Percentiles rank a stretch among this genome's conserved stretches.
Conservation (phyloP, 2,329 filamentous ascomycete genomes). For the Pochonia chlamydosporia region DNA sequence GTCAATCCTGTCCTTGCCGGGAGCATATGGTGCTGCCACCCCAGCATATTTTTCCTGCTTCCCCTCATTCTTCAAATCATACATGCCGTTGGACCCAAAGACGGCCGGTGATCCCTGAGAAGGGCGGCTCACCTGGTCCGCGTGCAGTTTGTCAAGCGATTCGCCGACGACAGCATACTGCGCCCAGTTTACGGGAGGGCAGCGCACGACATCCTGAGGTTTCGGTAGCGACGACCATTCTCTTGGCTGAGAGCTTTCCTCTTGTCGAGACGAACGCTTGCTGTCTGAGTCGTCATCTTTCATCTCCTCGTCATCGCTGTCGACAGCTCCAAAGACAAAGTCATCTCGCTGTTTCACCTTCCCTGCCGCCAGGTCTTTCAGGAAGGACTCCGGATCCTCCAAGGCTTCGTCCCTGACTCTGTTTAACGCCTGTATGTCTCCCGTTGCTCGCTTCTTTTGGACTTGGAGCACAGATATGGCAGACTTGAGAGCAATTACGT, state of each 20-base stretch:
- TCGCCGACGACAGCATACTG: slow-evolving; percentile 84
- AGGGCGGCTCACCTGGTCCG: slow-evolving; percentile 67
- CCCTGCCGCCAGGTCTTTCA: slow-evolving; percentile 59
- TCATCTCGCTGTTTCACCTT: slow-evolving; percentile 37
- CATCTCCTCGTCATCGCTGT: slow-evolving; percentile 23
- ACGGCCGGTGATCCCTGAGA: slow-evolving; percentile 46
- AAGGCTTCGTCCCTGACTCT: slow-evolving; percentile 66
- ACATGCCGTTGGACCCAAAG: slow-evolving; percentile 38
- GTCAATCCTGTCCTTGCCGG: slow-evolving; percentile 43
- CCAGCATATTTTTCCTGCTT: slow-evolving; percentile 42
- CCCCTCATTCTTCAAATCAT: slow-evolving; percentile 42
- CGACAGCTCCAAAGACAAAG: slow-evolving; percentile 16
- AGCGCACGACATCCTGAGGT: slow-evolving; percentile 77
- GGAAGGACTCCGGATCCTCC: slow-evolving; percentile 65
- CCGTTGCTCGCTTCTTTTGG: slow-evolving; percentile 70
- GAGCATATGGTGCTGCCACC: slow-evolving; percentile 52
- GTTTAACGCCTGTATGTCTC: slow-evolving; percentile 67
- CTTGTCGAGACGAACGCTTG: slow-evolving; percentile 15
- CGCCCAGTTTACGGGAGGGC: slow-evolving; percentile 88
- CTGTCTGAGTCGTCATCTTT: slow-evolving; percentile 22
- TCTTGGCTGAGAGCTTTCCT: slow-evolving; percentile 14
- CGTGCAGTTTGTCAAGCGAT: slow-evolving; percentile 76
- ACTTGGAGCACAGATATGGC: slow-evolving; percentile 84
- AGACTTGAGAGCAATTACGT: slow-evolving; percentile 79
- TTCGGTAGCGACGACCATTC: slow-evolving; percentile 63